A percentile compares a stretch with the other conserved stretches of the same genome.
phyloP scores from a whole-genome alignment of 2,329 filamentous ascomycete species.

The Penicillium sp. region DNA sequence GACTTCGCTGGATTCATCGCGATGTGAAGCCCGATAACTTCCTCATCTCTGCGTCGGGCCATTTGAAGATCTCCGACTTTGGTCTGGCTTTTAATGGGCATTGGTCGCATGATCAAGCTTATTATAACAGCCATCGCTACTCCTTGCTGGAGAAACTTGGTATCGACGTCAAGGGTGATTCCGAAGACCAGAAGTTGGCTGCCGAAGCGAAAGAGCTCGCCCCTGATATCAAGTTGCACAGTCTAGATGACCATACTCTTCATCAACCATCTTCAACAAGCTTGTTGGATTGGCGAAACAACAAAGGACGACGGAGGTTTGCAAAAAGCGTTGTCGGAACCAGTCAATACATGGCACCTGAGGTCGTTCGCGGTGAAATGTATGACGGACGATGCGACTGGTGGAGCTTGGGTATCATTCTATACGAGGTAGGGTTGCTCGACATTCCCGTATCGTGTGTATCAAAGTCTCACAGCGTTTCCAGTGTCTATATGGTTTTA shows the following conservation, averaged over 20 bases:
- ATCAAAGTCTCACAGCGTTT: slow-evolving; percentile 1
- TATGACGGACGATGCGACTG: slow-evolving; percentile 95
- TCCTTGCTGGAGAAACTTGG: slow-evolving; percentile 72
- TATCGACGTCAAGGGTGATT: slow-evolving; percentile 70
- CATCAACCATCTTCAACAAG: slow-evolving; percentile 40
- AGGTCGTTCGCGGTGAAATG: slow-evolving; percentile 74
- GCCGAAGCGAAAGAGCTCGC: slow-evolving; percentile 26
- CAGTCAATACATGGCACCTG: slow-evolving; percentile 97
- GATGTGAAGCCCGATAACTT: slow-evolving; percentile 99
- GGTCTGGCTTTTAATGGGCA: slow-evolving; percentile 92
- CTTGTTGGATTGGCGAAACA: slow-evolving; percentile 68
- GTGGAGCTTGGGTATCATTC: slow-evolving; percentile 94
- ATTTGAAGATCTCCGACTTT: slow-evolving; percentile 95
- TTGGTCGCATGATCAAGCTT: slow-evolving; percentile 86
- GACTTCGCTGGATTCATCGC: slow-evolving; percentile 84
- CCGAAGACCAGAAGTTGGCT: slow-evolving; percentile 62
- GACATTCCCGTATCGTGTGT: background rate
- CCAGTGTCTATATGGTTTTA: slow-evolving; percentile 84
- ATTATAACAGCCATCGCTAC: slow-evolving; percentile 81
- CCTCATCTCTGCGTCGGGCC: slow-evolving; percentile 79
- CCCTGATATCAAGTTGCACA: slow-evolving; percentile 10
- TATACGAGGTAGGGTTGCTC: slow-evolving; percentile 65
- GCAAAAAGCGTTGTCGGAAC: slow-evolving; percentile 89
- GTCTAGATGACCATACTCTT: slow-evolving; percentile 34
- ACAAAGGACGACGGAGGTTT: slow-evolving; percentile 64